phyloP scores from a whole-genome alignment of 768 basidiomycete species.

The Fistulinella prunicolor region DNA sequence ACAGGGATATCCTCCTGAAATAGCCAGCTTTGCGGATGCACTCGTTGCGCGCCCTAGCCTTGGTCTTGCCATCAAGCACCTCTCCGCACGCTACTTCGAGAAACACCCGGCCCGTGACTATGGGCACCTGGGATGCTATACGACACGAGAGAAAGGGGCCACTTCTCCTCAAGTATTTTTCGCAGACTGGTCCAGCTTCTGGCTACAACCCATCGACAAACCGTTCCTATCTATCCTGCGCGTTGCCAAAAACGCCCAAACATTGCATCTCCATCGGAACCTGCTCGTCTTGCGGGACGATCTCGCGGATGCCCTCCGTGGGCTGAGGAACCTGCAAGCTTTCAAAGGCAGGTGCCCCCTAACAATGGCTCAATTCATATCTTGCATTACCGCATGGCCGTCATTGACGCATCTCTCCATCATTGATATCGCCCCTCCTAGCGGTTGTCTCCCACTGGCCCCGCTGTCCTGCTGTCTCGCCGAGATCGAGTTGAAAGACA shows the following conservation, averaged over 20 bases:
- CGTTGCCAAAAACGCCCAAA: too few species aligned
- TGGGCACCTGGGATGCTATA: too few species aligned
- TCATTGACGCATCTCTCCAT: background rate
- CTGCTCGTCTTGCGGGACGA: background rate
- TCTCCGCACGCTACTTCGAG: slow-evolving; percentile 7
- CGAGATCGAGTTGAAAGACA: background rate
- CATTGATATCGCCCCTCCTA: background rate
- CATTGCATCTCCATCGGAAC: too few species aligned
- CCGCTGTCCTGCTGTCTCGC: slow-evolving; percentile 1
- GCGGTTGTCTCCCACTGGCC: background rate
- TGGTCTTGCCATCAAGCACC: slow-evolving; percentile 4
- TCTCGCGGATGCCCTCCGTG: background rate
- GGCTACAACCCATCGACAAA: too few species aligned
- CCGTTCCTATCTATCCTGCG: too few species aligned
- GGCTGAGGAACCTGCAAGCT: background rate
- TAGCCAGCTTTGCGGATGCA: background rate
- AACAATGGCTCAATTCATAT: background rate
- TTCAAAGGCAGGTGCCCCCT: background rate
- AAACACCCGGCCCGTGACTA: background rate
- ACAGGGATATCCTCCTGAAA: slow-evolving; percentile 3
- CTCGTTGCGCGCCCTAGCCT: slow-evolving; percentile 2
- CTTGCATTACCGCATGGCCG: background rate
- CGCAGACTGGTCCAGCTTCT: too few species aligned
- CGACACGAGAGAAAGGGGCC: too few species aligned
- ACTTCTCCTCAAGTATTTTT: too few species aligned